phyloP scores from a whole-genome alignment of 2,329 filamentous ascomycete species.

The Orbilia oligospora region DNA sequence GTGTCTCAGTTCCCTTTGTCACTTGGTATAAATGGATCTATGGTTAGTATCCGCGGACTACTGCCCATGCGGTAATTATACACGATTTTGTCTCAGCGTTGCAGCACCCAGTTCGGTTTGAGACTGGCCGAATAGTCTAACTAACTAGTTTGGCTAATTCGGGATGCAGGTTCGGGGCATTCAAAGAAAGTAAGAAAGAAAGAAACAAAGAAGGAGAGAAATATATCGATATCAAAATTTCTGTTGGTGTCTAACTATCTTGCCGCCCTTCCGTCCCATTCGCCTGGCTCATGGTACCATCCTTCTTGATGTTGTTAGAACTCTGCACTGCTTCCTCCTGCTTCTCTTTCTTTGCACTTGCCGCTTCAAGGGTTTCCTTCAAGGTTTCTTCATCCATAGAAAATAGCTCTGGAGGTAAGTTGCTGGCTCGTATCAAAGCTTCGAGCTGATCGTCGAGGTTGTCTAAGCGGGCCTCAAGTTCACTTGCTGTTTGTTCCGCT shows the following conservation, averaged over 20 bases:
- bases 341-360: conserved; percentile 22
- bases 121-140: neutral
- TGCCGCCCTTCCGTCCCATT: conserved; percentile 30
- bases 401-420: conserved; percentile 51
- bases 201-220: neutral
- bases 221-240: conserved; percentile 10
- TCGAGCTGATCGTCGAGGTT: conserved; percentile 50
- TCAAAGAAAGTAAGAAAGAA: neutral
- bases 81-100: conserved; percentile 12
- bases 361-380: conserved; percentile 40
- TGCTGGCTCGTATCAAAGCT: conserved; percentile 44
- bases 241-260: conserved; percentile 15
- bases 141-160: neutral
- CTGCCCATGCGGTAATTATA: conserved; percentile 15
- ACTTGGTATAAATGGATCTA: conserved; percentile 3
- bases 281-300: conserved; percentile 9
- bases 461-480: conserved; percentile 55
- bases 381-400: conserved; percentile 54
- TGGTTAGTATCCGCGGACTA: conserved; percentile 23
- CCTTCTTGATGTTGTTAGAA: neutral
- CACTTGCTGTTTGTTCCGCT: conserved; percentile 56
- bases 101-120: neutral
- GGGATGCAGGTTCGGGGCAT: neutral
- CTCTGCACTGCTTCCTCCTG: conserved; percentile 1
- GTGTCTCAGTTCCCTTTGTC: conserved; percentile 4